Evolutionary conservation across 441 rosid species (phyloP), one percentile per base, ranked within the genome.

Genomic region (Erysimum pusillum): DNA sequence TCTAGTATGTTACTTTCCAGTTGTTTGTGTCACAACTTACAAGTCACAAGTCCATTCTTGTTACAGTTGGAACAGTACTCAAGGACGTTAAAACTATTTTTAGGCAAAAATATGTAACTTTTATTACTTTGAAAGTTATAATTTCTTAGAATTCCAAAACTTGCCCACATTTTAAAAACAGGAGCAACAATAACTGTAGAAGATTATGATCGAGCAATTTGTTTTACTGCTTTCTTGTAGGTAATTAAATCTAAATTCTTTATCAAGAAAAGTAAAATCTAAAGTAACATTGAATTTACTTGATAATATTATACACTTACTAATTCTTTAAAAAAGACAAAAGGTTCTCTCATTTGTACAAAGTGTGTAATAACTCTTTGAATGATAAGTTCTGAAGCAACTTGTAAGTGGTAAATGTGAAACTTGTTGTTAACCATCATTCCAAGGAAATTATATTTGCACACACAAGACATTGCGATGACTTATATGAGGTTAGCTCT

Each of bases 21-120:
- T 77, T 77, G 76, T 70, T 69, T 42, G 67, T 48, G 42, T 59
- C 17, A 25, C 65, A 76, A 76, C 69, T 77, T 73, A 64, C 79
- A 70, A 63, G 80, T 52, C 28, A 25, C 28, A 25, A 25, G 28
- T 25, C 28, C 36, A 65, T 9, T 39, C 31, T 63, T 68, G 60
- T 52, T 17, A 42, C 59, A 75, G 63, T 60, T 60, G 56, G 69
- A 34, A 31, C 42, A 66, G 1, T 66, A 74, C 48, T 46, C 28
- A 6, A 38, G n/a, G 61, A n/a, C 13, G 2, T n/a, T 7, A 71
- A n/a, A 22, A 2, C 10, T 51, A 72, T 42, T 13, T n/a, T n/a
- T n/a, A n/a, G n/a, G n/a, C n/a, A n/a, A n/a, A n/a, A n/a, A 41
- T 15, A 36, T 61, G 12, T 48, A 69, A 9, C 13, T 36, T 42